phyloP scores from a whole-genome alignment of 2,329 filamentous ascomycete species.

The Polytolypa hystricis region DNA sequence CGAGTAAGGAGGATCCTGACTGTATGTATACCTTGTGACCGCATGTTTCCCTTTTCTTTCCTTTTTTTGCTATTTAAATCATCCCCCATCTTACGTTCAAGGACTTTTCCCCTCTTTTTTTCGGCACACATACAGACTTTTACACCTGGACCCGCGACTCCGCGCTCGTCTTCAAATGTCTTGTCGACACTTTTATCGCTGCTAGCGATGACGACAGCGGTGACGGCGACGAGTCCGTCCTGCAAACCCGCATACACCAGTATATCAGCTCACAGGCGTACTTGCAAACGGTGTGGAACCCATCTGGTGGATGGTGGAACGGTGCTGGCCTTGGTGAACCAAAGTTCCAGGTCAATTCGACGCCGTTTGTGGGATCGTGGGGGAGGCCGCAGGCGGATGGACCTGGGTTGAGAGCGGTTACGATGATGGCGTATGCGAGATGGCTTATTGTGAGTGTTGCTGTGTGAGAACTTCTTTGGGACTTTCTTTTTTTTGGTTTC shows the following conservation, averaged over 20 bases:
- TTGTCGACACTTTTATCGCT: constrained; percentile 56
- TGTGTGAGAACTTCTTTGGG: too few species aligned
- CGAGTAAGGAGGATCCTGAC: constrained; percentile 43
- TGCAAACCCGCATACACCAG: constrained; percentile 54
- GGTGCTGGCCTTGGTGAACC: constrained; percentile 57
- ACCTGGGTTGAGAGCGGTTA: constrained; percentile 23
- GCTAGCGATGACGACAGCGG: constrained; percentile 48
- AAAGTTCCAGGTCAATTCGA: constrained; percentile 56
- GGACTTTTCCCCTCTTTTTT: too few species aligned
- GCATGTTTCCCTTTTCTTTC: not conserved
- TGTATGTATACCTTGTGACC: constrained; percentile 30
- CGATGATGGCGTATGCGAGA: constrained; percentile 39
- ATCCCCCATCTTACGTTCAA: too few species aligned
- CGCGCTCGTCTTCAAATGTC: constrained; percentile 57
- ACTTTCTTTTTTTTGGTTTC: too few species aligned
- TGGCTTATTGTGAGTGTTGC: constrained; percentile 51
- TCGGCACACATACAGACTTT: too few species aligned
- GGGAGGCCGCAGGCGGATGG: constrained; percentile 57
- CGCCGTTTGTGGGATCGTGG: constrained; percentile 56
- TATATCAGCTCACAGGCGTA: constrained; percentile 56
- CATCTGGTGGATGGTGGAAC: constrained; percentile 45
- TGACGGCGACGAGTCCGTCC: too few species aligned
- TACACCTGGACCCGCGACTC: constrained; percentile 71
- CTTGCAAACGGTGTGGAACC: constrained; percentile 56
- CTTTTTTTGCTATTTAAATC: not conserved